Evolutionary conservation across 805 yeast genomes (phyloP), one percentile per base, ranked within the genome.

Genomic region (Ogataea degrootiae): DNA sequence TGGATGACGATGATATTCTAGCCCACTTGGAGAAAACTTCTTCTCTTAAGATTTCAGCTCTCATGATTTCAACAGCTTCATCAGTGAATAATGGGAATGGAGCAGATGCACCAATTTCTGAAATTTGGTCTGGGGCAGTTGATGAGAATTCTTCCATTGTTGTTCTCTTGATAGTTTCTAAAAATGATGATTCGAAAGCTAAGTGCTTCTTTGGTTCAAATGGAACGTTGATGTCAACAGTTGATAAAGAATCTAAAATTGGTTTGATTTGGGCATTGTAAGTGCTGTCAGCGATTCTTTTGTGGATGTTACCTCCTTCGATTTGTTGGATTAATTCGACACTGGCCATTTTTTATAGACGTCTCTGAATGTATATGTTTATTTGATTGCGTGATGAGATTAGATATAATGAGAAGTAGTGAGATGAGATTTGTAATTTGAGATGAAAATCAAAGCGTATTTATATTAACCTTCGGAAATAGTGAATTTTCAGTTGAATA

Each of bases 1-100:
- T 71, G 31, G 82, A 74, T 46, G 60, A 62, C 51, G 62, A 63
- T 21, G 69, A 65, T 43, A 61, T 55, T 48, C 83, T 66, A 26
- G 76, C 80, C 59, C 71, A 71, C 44, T 70, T 65, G 49, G 66
- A 46, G 48, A 78, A 75, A 6, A 69, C 61, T 42, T 77, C 79
- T 50, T 74, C 73, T 39, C 67, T 60, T 56, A 79, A 69, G 37
- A 77, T 58, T 58, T 80, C 85, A 51, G 74, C 73, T 62, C 76
- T 74, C 84, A 80, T 79, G 41, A 80, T 73, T 37, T 72, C 73
- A 46, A 78, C 67, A 2, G 85, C 84, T 54, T 80, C 84, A 31
- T 77, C 76, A 1, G 83, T 78, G 63, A 80, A 80, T 41, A 80
- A 66, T 4, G 82, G 82, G 61, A 80, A 80, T 1, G 85, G 83